Percentiles rank a stretch among this genome's conserved stretches.
These are phyloP conservation scores for Trifolium fragiferum DNA, from an alignment of 306 rosid genomes.

Conservation along the genomic window DNA sequence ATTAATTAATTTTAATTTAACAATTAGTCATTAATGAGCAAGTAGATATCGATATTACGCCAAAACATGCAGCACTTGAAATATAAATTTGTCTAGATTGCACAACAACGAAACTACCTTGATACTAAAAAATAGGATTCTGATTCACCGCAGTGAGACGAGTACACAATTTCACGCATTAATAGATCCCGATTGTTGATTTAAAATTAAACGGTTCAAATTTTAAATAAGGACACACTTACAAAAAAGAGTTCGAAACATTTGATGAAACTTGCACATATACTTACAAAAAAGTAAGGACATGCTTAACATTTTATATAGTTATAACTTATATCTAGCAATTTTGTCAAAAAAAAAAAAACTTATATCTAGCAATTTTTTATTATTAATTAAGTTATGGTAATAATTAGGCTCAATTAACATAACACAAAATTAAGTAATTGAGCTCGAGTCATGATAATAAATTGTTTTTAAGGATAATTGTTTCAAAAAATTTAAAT, in stretches of 20 bases:
- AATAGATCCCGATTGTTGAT: no score
- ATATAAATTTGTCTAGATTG: not conserved
- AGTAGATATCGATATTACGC: slow-evolving; percentile 13
- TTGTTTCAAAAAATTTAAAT: no score
- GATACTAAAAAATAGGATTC: no score
- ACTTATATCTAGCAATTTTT: no score
- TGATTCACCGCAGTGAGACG: no score
- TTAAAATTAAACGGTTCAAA: no score
- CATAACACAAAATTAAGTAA: slow-evolving; percentile 32
- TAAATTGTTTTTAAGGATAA: no score
- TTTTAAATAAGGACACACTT: no score
- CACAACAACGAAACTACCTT: not conserved
- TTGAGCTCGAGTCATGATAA: no score
- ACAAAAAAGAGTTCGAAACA: slow-evolving; percentile 61
- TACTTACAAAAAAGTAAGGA: slow-evolving; percentile 51
- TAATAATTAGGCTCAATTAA: slow-evolving; percentile 22
- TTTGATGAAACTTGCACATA: slow-evolving; percentile 56
- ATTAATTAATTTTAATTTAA: slow-evolving; percentile 11
- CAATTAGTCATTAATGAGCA: slow-evolving; percentile 2
- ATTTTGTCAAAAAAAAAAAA: no score
- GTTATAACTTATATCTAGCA: not conserved
- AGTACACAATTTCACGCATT: no score
- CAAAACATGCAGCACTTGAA: slow-evolving; percentile 6
- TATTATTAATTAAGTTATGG: slow-evolving; percentile 15
- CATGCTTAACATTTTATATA: slow-evolving; percentile 48